phyloP scores from a whole-genome alignment of 345 rosid genomes.

The Carallia brachiata region DNA sequence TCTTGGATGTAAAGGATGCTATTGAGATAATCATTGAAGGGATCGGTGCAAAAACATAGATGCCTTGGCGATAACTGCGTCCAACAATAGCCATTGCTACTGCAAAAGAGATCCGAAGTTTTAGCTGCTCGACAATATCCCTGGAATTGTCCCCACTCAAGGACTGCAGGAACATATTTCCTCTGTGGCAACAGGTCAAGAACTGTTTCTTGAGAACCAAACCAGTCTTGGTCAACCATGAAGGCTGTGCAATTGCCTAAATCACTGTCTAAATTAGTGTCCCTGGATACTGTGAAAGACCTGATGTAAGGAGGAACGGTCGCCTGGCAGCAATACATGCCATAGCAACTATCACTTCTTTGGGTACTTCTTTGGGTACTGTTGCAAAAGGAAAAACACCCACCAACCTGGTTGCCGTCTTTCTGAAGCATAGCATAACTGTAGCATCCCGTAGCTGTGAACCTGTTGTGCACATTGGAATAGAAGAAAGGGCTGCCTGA shows the following conservation, averaged over 20 bases:
- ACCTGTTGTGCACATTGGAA: not conserved
- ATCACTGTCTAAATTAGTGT: too few species aligned
- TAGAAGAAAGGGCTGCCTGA: not conserved
- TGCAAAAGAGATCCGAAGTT: not conserved
- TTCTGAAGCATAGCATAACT: not conserved
- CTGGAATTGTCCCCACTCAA: not conserved
- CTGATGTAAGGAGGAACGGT: conserved; percentile 10
- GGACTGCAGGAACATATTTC: not conserved
- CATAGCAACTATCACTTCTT: not conserved
- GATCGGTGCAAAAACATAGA: not conserved
- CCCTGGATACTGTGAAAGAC: too few species aligned
- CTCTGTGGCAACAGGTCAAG: not conserved
- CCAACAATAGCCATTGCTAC: not conserved
- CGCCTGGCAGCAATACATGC: conserved; percentile 10
- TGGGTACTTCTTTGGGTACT: too few species aligned
- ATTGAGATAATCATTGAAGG: not conserved
- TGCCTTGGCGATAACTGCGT: not conserved
- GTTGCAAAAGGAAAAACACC: not conserved
- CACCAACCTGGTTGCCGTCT: not conserved
- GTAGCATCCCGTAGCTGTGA: conserved; percentile 10
- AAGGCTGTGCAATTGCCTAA: too few species aligned
- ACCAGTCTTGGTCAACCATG: conserved; percentile 1
- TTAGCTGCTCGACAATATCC: not conserved
- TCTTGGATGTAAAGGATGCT: not conserved
- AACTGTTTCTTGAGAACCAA: not conserved